Evolutionary conservation across 1,139 yeast genomes (phyloP).

Genomic region (Debaryomyces robertsiae): DNA sequence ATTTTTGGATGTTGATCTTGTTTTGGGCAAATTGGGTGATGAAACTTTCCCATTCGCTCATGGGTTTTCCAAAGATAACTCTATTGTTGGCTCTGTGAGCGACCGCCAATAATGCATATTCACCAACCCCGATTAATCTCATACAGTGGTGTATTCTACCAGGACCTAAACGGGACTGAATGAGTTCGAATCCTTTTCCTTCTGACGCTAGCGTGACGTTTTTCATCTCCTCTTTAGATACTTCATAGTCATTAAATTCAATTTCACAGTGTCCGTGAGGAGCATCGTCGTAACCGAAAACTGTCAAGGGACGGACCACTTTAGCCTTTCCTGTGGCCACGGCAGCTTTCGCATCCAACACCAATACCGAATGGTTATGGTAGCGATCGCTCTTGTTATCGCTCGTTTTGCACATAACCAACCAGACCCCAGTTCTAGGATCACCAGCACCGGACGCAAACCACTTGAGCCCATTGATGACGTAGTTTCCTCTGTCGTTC

Average conservation of each 20-base stretch:
- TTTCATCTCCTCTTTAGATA: slow-evolving; percentile 45
- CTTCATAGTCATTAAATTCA: slow-evolving; percentile 52
- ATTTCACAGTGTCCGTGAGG: slow-evolving; percentile 77
- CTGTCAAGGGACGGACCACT: slow-evolving; percentile 56
- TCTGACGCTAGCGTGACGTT: slow-evolving; percentile 47
- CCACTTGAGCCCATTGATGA: slow-evolving; percentile 71
- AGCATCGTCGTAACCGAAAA: slow-evolving; percentile 71
- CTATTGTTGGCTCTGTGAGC: slow-evolving; percentile 59
- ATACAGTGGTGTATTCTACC: slow-evolving; percentile 78
- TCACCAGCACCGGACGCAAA: slow-evolving; percentile 79
- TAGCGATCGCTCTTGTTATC: slow-evolving; percentile 39
- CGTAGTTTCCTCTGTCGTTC: slow-evolving; percentile 52
- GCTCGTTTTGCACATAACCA: slow-evolving; percentile 66
- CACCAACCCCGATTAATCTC: slow-evolving; percentile 70
- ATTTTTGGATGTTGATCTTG: slow-evolving; percentile 59
- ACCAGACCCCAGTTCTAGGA: slow-evolving; percentile 63
- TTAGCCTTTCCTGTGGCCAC: slow-evolving; percentile 54
- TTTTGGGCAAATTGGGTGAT: slow-evolving; percentile 56
- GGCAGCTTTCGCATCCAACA: slow-evolving; percentile 57
- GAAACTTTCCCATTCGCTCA: slow-evolving; percentile 57
- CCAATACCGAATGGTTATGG: slow-evolving; percentile 61
- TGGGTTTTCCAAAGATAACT: slow-evolving; percentile 57
- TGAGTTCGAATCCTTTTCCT: slow-evolving; percentile 68
- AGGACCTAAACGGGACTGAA: slow-evolving; percentile 72
- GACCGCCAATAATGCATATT: slow-evolving; percentile 56